Evolutionary conservation across 768 basidiomycete genomes (phyloP).

Genomic region (Russula earlei): DNA sequence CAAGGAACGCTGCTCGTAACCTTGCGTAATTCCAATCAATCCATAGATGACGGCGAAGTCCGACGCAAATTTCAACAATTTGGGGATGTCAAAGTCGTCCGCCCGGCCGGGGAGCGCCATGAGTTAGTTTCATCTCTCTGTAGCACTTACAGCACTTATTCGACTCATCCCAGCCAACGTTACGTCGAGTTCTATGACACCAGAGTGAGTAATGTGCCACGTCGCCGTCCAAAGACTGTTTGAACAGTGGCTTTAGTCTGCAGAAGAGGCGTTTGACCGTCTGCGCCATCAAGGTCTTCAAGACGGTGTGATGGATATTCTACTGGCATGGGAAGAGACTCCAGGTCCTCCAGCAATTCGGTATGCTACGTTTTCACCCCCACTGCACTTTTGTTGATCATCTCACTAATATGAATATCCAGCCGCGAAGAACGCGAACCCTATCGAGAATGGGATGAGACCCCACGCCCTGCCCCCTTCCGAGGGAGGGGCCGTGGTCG

Average conservation of each 20-base stretch:
- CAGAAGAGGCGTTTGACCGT: conserved; percentile 69
- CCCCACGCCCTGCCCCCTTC: conserved; percentile 23
- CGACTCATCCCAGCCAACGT: conserved; percentile 53
- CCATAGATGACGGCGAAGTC: conserved; percentile 79
- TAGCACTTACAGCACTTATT: neutral
- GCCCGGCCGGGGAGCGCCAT: conserved; percentile 49
- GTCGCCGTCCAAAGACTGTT: neutral
- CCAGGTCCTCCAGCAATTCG: conserved; percentile 35
- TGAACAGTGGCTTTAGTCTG: conserved; percentile 40
- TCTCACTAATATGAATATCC: conserved; percentile 18
- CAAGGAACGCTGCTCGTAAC: conserved; percentile 82
- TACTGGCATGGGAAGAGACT: conserved; percentile 72
- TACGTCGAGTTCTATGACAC: conserved; percentile 94
- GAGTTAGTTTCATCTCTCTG: conserved; percentile 29
- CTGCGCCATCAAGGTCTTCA: conserved; percentile 69
- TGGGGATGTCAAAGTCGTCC: conserved; percentile 82
- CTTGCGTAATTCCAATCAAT: conserved; percentile 57
- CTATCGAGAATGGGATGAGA: conserved; percentile 23
- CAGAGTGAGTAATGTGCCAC: conserved; percentile 40
- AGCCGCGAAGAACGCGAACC: conserved; percentile 28
- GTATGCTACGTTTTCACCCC: neutral
- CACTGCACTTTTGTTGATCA: conserved; percentile 1
- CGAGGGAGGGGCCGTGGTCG: conserved; percentile 24
- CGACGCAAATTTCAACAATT: conserved; percentile 79
- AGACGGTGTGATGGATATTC: conserved; percentile 84